Percentiles rank a stretch among this genome's conserved stretches.
phyloP scores from a whole-genome alignment of 2,329 filamentous ascomycete genomes.

The Peltaster fructicola region DNA sequence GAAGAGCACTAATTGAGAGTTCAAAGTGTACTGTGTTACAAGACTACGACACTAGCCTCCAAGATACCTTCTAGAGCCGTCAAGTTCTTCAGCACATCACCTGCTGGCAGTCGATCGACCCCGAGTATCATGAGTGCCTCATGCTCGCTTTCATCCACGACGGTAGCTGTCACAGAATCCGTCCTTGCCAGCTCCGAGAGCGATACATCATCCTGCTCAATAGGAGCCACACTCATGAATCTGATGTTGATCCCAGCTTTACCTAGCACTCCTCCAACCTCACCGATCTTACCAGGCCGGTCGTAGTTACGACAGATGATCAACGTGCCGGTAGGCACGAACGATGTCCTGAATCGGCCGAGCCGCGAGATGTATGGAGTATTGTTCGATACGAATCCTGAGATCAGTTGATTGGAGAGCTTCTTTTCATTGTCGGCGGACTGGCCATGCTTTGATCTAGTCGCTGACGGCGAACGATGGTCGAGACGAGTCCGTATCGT shows the following conservation, averaged over 20 bases:
- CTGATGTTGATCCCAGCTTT: slow-evolving; percentile 57
- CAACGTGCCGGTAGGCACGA: slow-evolving; percentile 54
- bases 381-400: slow-evolving; percentile 49
- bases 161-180: slow-evolving; percentile 5
- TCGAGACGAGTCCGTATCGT: slow-evolving; percentile 40
- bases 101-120: slow-evolving; percentile 46
- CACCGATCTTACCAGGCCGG: slow-evolving; percentile 64
- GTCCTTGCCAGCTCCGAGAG: slow-evolving; percentile 5
- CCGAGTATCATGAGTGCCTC: slow-evolving; percentile 74
- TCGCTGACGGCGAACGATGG: slow-evolving; percentile 15
- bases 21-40: no score
- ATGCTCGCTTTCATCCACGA: slow-evolving; percentile 25
- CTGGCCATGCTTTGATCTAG: slow-evolving; percentile 6
- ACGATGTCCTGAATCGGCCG: slow-evolving; percentile 55
- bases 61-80: slow-evolving; percentile 34
- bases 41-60: slow-evolving; percentile 33
- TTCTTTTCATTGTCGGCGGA: slow-evolving; percentile 7
- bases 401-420: slow-evolving; percentile 35
- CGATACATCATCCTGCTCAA: slow-evolving; percentile 26
- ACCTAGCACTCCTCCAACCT: slow-evolving; percentile 54
- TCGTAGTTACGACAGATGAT: slow-evolving; percentile 73
- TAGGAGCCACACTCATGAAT: slow-evolving; percentile 56
- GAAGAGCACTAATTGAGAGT: no score
- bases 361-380: slow-evolving; percentile 53
- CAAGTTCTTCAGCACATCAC: slow-evolving; percentile 34